Evolutionary conservation across 148 eudicot genomes (phyloP).

Genomic region (Dianthus caryophyllus): DNA sequence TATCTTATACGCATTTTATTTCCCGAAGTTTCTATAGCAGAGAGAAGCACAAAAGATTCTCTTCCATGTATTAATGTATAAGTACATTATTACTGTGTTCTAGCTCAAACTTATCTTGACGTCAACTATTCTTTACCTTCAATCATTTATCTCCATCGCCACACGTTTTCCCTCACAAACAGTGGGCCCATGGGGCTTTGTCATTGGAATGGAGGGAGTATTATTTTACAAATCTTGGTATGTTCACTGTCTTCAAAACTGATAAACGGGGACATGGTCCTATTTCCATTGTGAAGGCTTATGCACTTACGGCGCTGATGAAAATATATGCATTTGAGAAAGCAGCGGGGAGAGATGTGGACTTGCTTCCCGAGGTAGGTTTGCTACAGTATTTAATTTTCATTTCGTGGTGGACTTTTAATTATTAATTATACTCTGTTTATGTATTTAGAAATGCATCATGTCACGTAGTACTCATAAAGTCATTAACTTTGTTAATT

Average conservation of each 20-base stretch:
- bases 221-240: too few species aligned
- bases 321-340: conserved; percentile 85
- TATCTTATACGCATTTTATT: background rate
- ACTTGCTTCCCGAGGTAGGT: conserved; percentile 84
- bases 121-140: background rate
- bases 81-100: background rate
- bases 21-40: background rate
- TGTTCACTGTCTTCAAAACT: background rate
- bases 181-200: too few species aligned
- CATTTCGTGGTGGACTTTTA: background rate
- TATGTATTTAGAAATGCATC: background rate
- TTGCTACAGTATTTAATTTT: background rate
- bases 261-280: background rate
- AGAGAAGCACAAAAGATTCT: background rate
- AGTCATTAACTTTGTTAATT: background rate
- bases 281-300: conserved; percentile 49
- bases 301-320: conserved; percentile 86
- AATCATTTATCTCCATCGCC: background rate
- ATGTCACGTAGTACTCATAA: background rate
- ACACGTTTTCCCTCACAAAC: too few species aligned
- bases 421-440: background rate
- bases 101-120: background rate
- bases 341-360: conserved; percentile 82
- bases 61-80: background rate
- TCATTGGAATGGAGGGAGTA: too few species aligned